A percentile compares a stretch with the other conserved stretches of the same genome.
These are phyloP conservation scores for Vitis hybrid DNA, from an alignment of 177 flowering plant species.

Conservation along the genomic window DNA sequence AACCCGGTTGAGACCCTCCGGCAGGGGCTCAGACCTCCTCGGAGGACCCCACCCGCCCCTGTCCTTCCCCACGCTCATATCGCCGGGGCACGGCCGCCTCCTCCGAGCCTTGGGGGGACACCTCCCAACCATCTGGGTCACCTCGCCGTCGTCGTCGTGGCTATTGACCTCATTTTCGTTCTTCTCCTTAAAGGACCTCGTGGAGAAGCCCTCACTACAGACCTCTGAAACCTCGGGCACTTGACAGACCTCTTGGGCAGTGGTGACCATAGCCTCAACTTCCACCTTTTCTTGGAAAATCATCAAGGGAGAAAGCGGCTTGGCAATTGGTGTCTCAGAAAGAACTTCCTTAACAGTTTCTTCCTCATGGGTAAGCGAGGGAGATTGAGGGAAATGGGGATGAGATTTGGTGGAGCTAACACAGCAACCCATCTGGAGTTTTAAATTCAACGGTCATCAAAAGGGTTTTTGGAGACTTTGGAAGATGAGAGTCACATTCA, in stretches of 20 bases:
- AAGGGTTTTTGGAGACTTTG: too few relatives aligned
- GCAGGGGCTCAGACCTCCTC: constrained; percentile 19
- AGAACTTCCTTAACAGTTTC: constrained; percentile 51
- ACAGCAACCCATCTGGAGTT: constrained; percentile 43
- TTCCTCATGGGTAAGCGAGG: constrained; percentile 19
- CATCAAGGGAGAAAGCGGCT: constrained; percentile 3
- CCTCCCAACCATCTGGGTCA: not conserved
- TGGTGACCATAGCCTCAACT: not conserved
- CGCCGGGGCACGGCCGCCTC: constrained; percentile 28
- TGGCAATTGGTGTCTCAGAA: constrained; percentile 33
- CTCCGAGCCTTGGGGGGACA: constrained; percentile 19
- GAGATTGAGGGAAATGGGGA: too few relatives aligned
- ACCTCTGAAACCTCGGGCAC: constrained; percentile 23
- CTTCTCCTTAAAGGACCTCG: constrained; percentile 23
- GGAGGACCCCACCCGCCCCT: constrained; percentile 17
- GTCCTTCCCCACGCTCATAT: constrained; percentile 11
- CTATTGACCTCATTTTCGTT: constrained; percentile 33
- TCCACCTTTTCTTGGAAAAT: not conserved
- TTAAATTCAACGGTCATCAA: too few relatives aligned
- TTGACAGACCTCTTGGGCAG: constrained; percentile 12
- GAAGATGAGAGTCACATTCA: too few relatives aligned
- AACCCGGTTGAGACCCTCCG: constrained; percentile 18
- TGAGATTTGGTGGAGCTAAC: constrained; percentile 23
- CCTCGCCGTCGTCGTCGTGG: constrained; percentile 6
- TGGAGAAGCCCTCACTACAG: constrained; percentile 28